Base-by-base conservation (phyloP, 805 yeast species). In the Teunomyces kruisii region DNA sequence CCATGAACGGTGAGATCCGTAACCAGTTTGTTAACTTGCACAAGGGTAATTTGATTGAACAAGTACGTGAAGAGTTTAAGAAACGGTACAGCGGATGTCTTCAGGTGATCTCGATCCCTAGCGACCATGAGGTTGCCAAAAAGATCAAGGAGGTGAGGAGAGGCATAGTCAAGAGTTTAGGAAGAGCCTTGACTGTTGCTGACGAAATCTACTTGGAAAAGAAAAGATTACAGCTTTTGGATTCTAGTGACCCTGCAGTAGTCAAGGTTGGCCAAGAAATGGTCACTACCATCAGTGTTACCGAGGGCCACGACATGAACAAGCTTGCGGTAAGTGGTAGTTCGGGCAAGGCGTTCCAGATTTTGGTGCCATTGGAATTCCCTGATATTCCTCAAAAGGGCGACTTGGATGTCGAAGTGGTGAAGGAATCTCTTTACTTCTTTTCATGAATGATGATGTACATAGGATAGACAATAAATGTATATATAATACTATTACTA, bases 321-420 rank as follows among this genome's bases (percentile, higher is more conserved):
- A 45, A 58, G 32, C 42, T 58, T 9, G 52, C 59, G 9, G 61
- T 60, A 5, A 45, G 50, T 9, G 46, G 60, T 2, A 54, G 59
- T 8, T 48, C 56, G 5, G 32, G 60, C 29, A 58, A 55, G 35
- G 61, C 68, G 0, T 50, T 72, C 32, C 75, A 72, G 44, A 72
- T 85, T 2, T 67, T 88, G 45, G 83, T 80, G 7, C 96, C 96
- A 5, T 72, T 89, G 55, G 67, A 63, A 36, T 70, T 89, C 50
- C 95, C 96, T 0, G 75, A 72, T 0, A 78, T 88, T 33, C 97
- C 97, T 10, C 69, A 76, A 40, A 84, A 79, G 62, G 99, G 97
- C 41, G 83, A 81, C 13, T 88, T 92, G 55, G 95, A 92, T 58
- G 95, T 92, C 30, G 67, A 70, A 32, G 78, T 77, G 46, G 84